These are phyloP conservation scores for Paramecium caudatum DNA, from an alignment of 73 alveolate species.

Conservation along the genomic window DNA sequence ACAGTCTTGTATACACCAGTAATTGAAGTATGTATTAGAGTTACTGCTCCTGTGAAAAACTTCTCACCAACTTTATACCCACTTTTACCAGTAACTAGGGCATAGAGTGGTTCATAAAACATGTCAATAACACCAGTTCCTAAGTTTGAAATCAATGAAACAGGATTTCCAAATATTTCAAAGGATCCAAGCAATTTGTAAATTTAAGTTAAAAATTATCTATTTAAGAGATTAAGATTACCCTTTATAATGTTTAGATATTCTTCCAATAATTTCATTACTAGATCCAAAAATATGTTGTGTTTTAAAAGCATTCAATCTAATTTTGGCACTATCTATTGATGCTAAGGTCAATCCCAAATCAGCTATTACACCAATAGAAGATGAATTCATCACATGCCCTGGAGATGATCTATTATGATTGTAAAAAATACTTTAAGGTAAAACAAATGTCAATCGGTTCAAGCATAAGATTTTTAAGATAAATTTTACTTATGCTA, in stretches of 20 bases:
- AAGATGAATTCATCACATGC: conserved; percentile 69
- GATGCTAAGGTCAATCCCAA: conserved; percentile 77
- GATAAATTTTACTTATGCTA: conserved; percentile 59
- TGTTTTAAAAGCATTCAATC: conserved; percentile 66
- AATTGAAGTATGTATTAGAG: conserved; percentile 70
- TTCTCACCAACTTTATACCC: conserved; percentile 77
- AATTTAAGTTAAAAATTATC: conserved; percentile 70
- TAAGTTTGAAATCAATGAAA: conserved; percentile 66
- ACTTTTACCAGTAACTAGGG: conserved; percentile 72
- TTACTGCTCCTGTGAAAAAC: conserved; percentile 75
- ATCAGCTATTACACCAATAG: conserved; percentile 72
- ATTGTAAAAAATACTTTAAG: background rate
- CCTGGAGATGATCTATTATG: conserved; percentile 75
- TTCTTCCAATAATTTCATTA: conserved; percentile 70
- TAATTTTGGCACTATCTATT: conserved; percentile 75
- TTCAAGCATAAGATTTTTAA: conserved; percentile 70
- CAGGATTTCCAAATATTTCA: conserved; percentile 77
- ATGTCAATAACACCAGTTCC: conserved; percentile 78
- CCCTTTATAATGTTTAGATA: conserved; percentile 71
- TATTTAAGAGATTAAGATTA: background rate
- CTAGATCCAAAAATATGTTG: conserved; percentile 76
- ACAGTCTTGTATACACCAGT: conserved; percentile 76
- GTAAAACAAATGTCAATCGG: conserved; percentile 77
- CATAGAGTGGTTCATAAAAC: conserved; percentile 76
- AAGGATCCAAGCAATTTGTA: conserved; percentile 75